phyloP scores from a whole-genome alignment of 139 green algal species.

The Volvox africanus region DNA sequence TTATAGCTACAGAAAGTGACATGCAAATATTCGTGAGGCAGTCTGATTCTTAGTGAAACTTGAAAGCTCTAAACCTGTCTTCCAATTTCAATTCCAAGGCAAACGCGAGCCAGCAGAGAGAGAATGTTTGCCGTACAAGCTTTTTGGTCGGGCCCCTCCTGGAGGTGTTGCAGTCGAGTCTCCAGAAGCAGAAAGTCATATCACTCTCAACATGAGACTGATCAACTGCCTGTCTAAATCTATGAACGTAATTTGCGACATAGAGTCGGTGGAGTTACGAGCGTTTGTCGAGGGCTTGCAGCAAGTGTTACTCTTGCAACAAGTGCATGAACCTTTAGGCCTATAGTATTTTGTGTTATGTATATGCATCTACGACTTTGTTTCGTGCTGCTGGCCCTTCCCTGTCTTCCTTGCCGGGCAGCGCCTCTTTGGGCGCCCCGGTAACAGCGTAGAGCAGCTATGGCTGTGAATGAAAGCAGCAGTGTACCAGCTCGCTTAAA shows the following conservation, averaged over 20 bases:
- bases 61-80: no score
- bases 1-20: no score
- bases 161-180: neutral
- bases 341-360: neutral
- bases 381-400: neutral
- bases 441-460: constrained; percentile 5
- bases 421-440: constrained; percentile 2
- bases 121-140: neutral
- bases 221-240: neutral
- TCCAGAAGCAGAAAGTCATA: neutral
- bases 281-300: neutral
- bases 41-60: no score
- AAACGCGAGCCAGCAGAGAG: no score
- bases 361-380: constrained; percentile 14
- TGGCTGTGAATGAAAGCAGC: constrained; percentile 12
- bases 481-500: constrained; percentile 23
- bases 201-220: neutral
- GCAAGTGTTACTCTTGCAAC: neutral
- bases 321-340: neutral
- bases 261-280: neutral
- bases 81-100: no score
- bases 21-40: no score
- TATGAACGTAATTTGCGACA: neutral
- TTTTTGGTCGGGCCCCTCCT: neutral
- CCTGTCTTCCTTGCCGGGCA: neutral